Base-by-base conservation (phyloP, 495 filamentous ascomycete species). In the Choiromyces venosus region DNA sequence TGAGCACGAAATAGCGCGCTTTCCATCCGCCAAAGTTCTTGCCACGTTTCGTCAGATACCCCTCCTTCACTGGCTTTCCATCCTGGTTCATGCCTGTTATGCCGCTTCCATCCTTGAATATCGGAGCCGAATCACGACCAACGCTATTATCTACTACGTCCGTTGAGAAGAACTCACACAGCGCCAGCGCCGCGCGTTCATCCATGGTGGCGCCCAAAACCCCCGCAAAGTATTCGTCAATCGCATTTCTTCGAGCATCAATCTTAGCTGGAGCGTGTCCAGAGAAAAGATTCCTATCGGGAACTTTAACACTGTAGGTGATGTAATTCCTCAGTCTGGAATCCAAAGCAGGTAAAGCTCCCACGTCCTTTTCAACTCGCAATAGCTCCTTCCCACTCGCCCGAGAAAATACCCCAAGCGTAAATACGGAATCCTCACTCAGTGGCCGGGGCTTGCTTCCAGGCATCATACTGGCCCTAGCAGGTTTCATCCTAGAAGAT, bases 21-120 rank as follows among this genome's bases (percentile, higher is more conserved):
- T 99, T 99, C 95, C 95, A 99, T n/a, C 95, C 95, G 36, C 95
- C 95, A 83, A 98, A 98, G 77, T 97, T 97, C 85, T 99, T 99
- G 37, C 95, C 95, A 71, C 91, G 86, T 83, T 99, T 99, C 9
- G 95, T 97, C 39, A 99, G 85, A 84, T 97, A 98, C 21, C 95
- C 95, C 80, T 90, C 93, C 79, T 94, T 94, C 74, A 89, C 85
- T 1, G 90, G 88, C 44, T 71, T 75, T 40, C 72, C 68, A 29
- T 44, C 40, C 40, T 70, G 73, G 25, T 71, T 37, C 14, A 69
- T 72, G 38, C 73, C 69, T 12, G 71, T 42, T 33, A 72, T 72
- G 29, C 76, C 72, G 29, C 69, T 67, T 2, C 71, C 73, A 37
- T 81, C 79, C n/a, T 77, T 75, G 37, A 77, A 74, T 35, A 74